phyloP scores from a whole-genome alignment of 2,329 filamentous ascomycete species.

The Stromatinia cepivora region DNA sequence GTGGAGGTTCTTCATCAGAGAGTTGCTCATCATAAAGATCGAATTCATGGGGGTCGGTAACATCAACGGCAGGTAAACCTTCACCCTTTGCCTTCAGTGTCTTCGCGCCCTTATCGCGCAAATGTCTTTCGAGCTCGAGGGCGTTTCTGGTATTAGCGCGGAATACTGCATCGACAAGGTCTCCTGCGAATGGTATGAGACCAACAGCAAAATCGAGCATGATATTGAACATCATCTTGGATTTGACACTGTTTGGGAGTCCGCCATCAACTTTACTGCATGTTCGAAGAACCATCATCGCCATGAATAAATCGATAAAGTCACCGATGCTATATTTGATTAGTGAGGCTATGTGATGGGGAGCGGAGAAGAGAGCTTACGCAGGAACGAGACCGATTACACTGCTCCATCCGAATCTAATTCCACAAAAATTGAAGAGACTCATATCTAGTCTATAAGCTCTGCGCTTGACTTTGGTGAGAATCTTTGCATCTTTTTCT shows the following conservation, averaged over 20 bases:
- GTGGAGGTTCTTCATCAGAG: slow-evolving; percentile 37
- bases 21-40: slow-evolving; percentile 41
- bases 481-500: slow-evolving; percentile 74
- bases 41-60: slow-evolving; percentile 54
- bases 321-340: slow-evolving; percentile 65
- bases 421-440: slow-evolving; percentile 77
- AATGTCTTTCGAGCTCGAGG: slow-evolving; percentile 60
- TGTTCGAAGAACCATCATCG: slow-evolving; percentile 70
- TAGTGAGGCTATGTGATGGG: slow-evolving; percentile 25
- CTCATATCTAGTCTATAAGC: slow-evolving; percentile 85
- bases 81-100: slow-evolving; percentile 51
- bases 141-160: slow-evolving; percentile 78
- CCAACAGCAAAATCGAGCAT: slow-evolving; percentile 71
- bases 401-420: slow-evolving; percentile 86
- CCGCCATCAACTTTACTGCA: slow-evolving; percentile 76
- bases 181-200: slow-evolving; percentile 74
- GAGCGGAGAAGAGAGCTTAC: slow-evolving; percentile 52
- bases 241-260: slow-evolving; percentile 60
- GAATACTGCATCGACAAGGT: slow-evolving; percentile 67
- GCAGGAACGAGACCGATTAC: slow-evolving; percentile 81
- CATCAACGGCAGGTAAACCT: slow-evolving; percentile 51
- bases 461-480: slow-evolving; percentile 81
- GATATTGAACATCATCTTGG: slow-evolving; percentile 81
- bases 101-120: slow-evolving; percentile 67
- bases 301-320: slow-evolving; percentile 69